Percentiles rank a stretch among this genome's conserved stretches.
Conservation (phyloP, 345 rosid genomes). For the Cardamine occulta region DNA sequence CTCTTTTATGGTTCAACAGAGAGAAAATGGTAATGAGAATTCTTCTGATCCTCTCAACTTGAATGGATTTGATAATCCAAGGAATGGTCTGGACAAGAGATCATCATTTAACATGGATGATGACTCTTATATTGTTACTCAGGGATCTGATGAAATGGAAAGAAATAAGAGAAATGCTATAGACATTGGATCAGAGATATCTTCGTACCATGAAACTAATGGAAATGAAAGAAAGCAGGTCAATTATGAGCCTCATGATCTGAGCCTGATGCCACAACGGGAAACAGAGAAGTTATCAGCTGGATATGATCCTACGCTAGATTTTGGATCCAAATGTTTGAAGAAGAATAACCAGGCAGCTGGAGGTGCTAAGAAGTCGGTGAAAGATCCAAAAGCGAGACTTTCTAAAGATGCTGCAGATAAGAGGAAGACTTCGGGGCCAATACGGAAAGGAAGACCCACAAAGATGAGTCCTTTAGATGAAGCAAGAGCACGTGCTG, state of each 20-base stretch:
- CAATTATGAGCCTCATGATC: slow-evolving; percentile 81
- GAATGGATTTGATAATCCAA: slow-evolving; percentile 58
- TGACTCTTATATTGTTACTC: slow-evolving; percentile 81
- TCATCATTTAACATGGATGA: slow-evolving; percentile 61
- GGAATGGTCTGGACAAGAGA: slow-evolving; percentile 49
- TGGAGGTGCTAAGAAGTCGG: slow-evolving; percentile 58
- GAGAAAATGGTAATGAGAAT: slow-evolving; percentile 47
- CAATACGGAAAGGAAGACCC: slow-evolving; percentile 79
- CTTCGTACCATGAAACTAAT: slow-evolving; percentile 48
- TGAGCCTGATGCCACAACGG: slow-evolving; percentile 78
- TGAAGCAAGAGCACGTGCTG: slow-evolving; percentile 96
- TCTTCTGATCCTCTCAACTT: slow-evolving; percentile 56
- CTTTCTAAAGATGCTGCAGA: slow-evolving; percentile 53
- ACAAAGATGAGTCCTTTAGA: slow-evolving; percentile 85
- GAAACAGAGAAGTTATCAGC: slow-evolving; percentile 54
- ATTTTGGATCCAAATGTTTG: slow-evolving; percentile 61
- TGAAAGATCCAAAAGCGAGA: slow-evolving; percentile 66
- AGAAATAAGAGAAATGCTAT: slow-evolving; percentile 53
- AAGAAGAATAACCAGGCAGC: slow-evolving; percentile 52
- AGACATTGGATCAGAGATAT: slow-evolving; percentile 68
- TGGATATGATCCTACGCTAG: slow-evolving; percentile 81
- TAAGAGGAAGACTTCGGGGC: slow-evolving; percentile 71
- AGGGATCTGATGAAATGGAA: slow-evolving; percentile 60
- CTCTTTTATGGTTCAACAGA: slow-evolving; percentile 52
- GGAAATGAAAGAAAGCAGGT: slow-evolving; percentile 51